Conservation (phyloP, 768 basidiomycete species). For the Cantharellus anzutake region DNA sequence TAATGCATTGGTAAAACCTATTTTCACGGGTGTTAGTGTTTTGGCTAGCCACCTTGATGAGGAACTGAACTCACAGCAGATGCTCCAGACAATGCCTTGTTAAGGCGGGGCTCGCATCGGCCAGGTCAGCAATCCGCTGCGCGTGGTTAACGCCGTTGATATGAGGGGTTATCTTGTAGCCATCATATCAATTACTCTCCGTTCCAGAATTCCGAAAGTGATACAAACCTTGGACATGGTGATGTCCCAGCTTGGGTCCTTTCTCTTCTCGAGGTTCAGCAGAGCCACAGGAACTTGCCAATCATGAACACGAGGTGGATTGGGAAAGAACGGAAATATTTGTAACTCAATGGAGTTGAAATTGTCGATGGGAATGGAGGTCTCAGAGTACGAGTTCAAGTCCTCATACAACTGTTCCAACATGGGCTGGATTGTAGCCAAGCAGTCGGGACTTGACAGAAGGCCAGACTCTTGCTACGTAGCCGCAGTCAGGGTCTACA, state of each 20-base stretch:
- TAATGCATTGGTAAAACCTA: constrained; percentile 91
- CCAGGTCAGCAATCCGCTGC: constrained; percentile 75
- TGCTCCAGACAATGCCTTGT: constrained; percentile 81
- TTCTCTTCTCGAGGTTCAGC: constrained; percentile 59
- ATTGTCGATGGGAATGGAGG: constrained; percentile 70
- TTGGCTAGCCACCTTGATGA: neutral
- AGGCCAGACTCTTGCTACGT: constrained; percentile 72
- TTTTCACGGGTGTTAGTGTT: neutral
- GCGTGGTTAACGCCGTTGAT: constrained; percentile 90
- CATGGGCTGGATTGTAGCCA: constrained; percentile 50
- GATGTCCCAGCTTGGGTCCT: constrained; percentile 90
- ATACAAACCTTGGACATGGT: constrained; percentile 62
- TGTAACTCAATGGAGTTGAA: constrained; percentile 93
- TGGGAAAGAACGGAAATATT: constrained; percentile 92
- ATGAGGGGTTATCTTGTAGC: constrained; percentile 44
- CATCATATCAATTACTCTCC: neutral
- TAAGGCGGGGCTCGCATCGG: constrained; percentile 68
- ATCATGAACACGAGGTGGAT: constrained; percentile 73
- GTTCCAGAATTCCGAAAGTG: neutral
- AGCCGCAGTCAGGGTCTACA: neutral
- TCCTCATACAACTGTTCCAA: constrained; percentile 96
- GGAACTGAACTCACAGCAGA: constrained; percentile 43
- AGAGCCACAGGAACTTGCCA: constrained; percentile 93
- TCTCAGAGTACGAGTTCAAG: constrained; percentile 92
- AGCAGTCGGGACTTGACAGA: constrained; percentile 53